Base-by-base conservation (phyloP, 2,329 filamentous ascomycete species). In the Magnaporthiopsis rhizophila region DNA sequence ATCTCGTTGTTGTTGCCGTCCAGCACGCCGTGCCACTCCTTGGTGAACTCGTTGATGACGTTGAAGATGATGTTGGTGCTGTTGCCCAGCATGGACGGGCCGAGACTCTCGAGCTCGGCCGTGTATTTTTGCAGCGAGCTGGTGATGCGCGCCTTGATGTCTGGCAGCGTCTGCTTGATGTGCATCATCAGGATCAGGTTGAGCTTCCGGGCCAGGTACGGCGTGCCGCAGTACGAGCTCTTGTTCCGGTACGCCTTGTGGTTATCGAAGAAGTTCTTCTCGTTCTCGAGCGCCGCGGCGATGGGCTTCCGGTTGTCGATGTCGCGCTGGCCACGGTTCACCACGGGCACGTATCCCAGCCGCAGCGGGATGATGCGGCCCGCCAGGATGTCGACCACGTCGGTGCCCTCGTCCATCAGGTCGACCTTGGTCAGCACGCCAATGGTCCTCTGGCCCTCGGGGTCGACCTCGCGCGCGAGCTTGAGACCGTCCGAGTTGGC, bases 141-240 rank as follows among this genome's bases (percentile, higher is more conserved):
- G n/a, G 90, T 86, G 71, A 99, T 99, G 68, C 96, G 90, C 18
- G 91, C 92, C 81, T 99, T 99, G 82, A 99, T 99, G 74, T 99
- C 95, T 57, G 95, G 95, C 18, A 99, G 85, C 1, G 95, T 99
- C 81, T 99, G 94, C 80, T 99, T 99, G 82, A 99, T 99, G 81
- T 99, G 95, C 95, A 99, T 99, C 94, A 99, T 98, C 70, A 99
- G 85, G 74, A 99, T 98, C 72, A 99, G 83, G 79, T 99, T 99
- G 66, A 99, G 86, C 80, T 99, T 99, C 70, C 94, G 88, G 4
- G 95, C 95, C 66, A 99, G 83, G 74, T 99, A 99, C 4, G 95
- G 95, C 3, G 95, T 99, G 76, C 95, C 95, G 77, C 95, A 99
- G 83, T 99, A 99, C 7, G 93, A 91, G 74, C 92, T 93, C 87